Evolutionary conservation across 768 basidiomycete species (phyloP), one percentile per base, ranked within the genome.

Genomic region (Auriscalpium orientale): DNA sequence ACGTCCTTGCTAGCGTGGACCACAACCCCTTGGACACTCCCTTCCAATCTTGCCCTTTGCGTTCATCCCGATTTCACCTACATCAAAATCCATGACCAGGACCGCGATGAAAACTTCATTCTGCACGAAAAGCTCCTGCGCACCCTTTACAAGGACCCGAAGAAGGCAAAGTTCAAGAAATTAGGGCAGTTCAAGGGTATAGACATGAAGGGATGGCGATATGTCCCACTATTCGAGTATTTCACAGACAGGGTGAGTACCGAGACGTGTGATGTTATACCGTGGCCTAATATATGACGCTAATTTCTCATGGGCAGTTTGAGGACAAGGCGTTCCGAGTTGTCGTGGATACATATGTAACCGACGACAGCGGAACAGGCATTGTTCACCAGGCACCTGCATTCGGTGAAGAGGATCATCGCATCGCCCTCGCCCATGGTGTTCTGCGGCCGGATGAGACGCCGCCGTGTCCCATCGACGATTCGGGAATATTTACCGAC

Each of bases 311-410:
- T 16, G 9, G 20, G 16, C 58, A 98, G 95, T 98, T 82, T 67
- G 88, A 90, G 67, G 92, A 94, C 68, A 84, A 81, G 63, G 95
- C 92, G 0, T 98, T 95, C 76, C 73, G 87, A 55, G 92, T 99
- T 15, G 69, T 99, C 13, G 79, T 81, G 20, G 97, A 99, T 66
- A 86, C 85, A 0, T 99, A 99, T 68, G 95, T 99, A 49, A 95
- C 92, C 4, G 89, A 87, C 63, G 80, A 83, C 15, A 90, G 93
- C 57, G 97, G 97, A 66, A 99, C 97, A 33, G 97, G 97, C 64
- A 95, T 98, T 65, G 97, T 99, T 34, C 97, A 99, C 69, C 97
- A 99, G 73, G 93, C 97, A 2, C 97, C 97, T 2, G 95, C 89
- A 0, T 98, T 97, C 66, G 97, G 97, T 75, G 95, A 98, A 69